These are phyloP conservation scores for Plectranthus barbatus DNA, from an alignment of 257 asterid genomes.

Conservation along the genomic window DNA sequence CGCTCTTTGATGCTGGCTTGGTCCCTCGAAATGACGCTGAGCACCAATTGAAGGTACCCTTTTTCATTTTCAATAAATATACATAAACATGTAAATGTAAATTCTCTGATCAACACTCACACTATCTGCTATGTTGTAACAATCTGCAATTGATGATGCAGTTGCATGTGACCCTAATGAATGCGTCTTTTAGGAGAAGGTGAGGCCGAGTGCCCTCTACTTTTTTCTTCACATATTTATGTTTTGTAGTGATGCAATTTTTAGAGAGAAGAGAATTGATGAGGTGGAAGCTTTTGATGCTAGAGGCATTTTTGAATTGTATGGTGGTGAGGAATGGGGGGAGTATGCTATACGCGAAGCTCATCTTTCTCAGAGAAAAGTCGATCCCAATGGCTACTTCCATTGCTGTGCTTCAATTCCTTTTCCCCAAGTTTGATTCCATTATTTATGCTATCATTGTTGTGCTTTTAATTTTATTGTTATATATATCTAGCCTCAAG, in stretches of 20 bases:
- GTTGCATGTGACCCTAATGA: slow-evolving; percentile 95
- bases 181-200: slow-evolving; percentile 74
- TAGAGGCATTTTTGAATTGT: slow-evolving; percentile 46
- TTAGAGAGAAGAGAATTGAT: background rate
- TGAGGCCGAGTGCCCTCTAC: no score
- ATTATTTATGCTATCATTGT: no score
- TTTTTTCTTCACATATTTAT: background rate
- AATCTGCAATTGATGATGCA: no score
- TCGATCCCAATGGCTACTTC: slow-evolving; percentile 72
- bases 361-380: slow-evolving; percentile 84
- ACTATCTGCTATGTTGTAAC: no score
- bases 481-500: no score
- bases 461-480: no score
- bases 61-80: no score
- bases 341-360: slow-evolving; percentile 63
- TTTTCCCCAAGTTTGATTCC: slow-evolving; percentile 59
- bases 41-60: slow-evolving; percentile 62
- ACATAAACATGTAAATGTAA: no score
- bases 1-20: slow-evolving; percentile 82
- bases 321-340: slow-evolving; percentile 90
- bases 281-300: slow-evolving; percentile 61
- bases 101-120: no score
- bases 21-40: slow-evolving; percentile 55
- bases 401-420: slow-evolving; percentile 88
- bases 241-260: no score